A percentile compares a stretch with the other conserved stretches of the same genome.
Evolutionary conservation across 192 early-diverging fungal genomes (phyloP).

Genomic region (Linnemannia schmuckeri): DNA sequence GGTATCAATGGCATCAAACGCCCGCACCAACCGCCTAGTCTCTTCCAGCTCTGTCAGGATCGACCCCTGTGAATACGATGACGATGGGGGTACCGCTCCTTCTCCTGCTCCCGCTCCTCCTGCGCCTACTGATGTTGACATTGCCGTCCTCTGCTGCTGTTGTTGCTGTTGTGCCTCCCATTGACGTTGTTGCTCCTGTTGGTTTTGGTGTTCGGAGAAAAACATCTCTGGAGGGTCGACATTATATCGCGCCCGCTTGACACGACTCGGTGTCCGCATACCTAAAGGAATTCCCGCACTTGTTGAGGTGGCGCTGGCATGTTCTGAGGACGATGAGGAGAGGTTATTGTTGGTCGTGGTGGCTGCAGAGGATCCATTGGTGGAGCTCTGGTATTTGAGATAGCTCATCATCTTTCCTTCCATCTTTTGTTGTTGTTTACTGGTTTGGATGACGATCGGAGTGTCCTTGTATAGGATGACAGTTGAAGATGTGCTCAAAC

Average conservation of each 20-base stretch:
- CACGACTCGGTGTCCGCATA: slow-evolving; percentile 22
- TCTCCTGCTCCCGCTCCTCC: background rate
- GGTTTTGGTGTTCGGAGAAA: background rate
- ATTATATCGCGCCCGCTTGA: slow-evolving; percentile 44
- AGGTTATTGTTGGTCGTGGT: background rate
- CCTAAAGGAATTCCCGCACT: background rate
- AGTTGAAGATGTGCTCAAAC: too few relatives aligned
- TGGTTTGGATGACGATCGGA: background rate
- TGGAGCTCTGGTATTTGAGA: slow-evolving; percentile 2
- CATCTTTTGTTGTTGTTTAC: background rate
- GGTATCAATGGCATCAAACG: slow-evolving; percentile 35
- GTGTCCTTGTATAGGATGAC: too few relatives aligned
- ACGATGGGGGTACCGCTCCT: background rate
- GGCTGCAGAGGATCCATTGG: background rate
- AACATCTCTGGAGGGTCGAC: background rate
- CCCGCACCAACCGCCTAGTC: slow-evolving; percentile 18
- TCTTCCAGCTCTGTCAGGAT: slow-evolving; percentile 34
- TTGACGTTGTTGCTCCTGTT: background rate
- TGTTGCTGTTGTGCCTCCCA: background rate
- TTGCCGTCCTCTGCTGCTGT: background rate
- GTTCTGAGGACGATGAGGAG: background rate
- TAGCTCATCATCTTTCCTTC: background rate
- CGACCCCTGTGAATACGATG: background rate
- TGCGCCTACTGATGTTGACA: background rate
- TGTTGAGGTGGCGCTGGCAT: background rate